Base-by-base conservation (phyloP, 371 early-diverging fungal species). In the Mucor plumbeus region DNA sequence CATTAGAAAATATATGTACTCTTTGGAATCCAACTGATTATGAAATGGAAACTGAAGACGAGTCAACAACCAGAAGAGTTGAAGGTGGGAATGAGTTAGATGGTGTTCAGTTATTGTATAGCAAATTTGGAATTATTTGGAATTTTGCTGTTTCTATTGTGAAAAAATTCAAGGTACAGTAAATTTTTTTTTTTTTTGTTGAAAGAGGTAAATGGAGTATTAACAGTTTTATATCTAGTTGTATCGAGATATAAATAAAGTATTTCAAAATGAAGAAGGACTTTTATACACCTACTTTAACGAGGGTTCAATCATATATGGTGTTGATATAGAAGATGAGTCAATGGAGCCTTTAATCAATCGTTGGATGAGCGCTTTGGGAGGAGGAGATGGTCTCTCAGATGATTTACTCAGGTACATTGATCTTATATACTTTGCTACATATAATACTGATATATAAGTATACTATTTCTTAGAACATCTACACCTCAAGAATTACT, bases 81-180 rank as follows among this genome's bases (percentile, higher is more conserved):
- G 63, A 68, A 0, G 64, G 64, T 14, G 71, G 74, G 13, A 73
- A 79, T 1, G 78, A 77, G 15, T 59, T 74, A 33, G 76, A 81
- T 14, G 80, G 78, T 33, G 66, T 77, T 10, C 75, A 72, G 10
- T 61, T 61, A 26, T 58, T 69, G 4, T 83, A 81, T 57, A 57
- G 66, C 36, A 74, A 76, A 36, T 83, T 75, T 60, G 80, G 84
- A 4, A 77, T 73, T 36, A 64, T 83, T 0, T 83, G 81, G 84
- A 70, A 72, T n/a, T 61, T 83, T 38, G 61, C 79, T 43, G 59
- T 67, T 2, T 61, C 73, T 31, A 66, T 76, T 0, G 61, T 78
- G 11, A 62, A 66, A 38, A 70, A 73, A 59, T 83, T 77, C 61
- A 76, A 83, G 60, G 82, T 76, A 72, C 7, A 9, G 26, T 26